Evolutionary conservation across 2,329 filamentous ascomycete genomes (phyloP), one percentile per base, ranked within the genome.

Genomic region (Pseudocercospora eumusae): DNA sequence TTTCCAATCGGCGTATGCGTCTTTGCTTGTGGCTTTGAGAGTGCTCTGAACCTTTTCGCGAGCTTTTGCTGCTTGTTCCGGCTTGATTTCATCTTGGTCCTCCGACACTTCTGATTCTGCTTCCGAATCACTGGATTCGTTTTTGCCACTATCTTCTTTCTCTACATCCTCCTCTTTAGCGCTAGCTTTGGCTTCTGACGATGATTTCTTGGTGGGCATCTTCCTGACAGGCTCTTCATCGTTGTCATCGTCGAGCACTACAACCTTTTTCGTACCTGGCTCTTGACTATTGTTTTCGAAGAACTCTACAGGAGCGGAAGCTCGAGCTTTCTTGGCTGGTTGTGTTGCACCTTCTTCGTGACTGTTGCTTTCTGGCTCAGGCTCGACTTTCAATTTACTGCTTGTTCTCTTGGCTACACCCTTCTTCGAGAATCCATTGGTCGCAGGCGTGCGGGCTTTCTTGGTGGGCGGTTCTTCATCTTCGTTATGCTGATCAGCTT

Each of bases 1-100:
- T 74, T 92, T 90, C 95, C 95, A 99, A 76, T 99, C 93, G 0
- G 93, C 93, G 76, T 93, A 98, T n/a, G 90, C 87, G 71, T 96
- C 90, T 67, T 92, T 89, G 42, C 78, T 81, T 56, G 83, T 85
- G 18, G 84, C 80, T 72, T 87, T 87, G 62, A 96, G 79, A 53
- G 88, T 90, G 8, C 86, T 86, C 74, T 96, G 92, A 10, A 93
- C 85, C 75, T 91, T 91, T 75, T 93, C 86, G 49, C 91, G 87
- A 52, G 87, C 88, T 76, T 96, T 93, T 45, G 86, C 88, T 55
- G 86, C 86, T 52, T 87, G 76, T 67, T 88, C 86, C 1, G 91
- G 87, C 72, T 91, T 91, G 70, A 90, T 82, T 13, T 85, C 82
- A 21, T 83, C 85, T 60, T 86, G 86, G 2, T 78, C 70, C 21